Conservation (phyloP, 2,329 filamentous ascomycete genomes). For the Monilinia aucupariae region DNA sequence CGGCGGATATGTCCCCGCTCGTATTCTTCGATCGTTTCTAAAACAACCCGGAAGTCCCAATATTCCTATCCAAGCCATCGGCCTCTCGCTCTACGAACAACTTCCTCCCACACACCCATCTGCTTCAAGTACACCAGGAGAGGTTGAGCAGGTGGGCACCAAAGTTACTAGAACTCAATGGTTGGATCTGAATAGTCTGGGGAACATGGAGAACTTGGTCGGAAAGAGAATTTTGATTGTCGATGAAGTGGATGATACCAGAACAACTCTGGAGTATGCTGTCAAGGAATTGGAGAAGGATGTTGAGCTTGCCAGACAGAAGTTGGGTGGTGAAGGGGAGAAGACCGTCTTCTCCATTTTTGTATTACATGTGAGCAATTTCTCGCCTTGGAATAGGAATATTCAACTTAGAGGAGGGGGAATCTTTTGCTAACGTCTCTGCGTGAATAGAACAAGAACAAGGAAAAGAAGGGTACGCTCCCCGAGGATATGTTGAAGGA, state of each 20-base stretch:
- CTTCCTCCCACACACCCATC: slow-evolving; percentile 55
- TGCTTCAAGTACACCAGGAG: slow-evolving; percentile 41
- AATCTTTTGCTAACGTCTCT: neutral
- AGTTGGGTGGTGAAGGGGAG: slow-evolving; percentile 62
- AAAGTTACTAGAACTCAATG: slow-evolving; percentile 98
- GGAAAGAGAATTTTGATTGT: slow-evolving; percentile 90
- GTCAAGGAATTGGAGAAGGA: slow-evolving; percentile 93
- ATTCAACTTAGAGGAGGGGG: neutral
- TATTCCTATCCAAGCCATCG: slow-evolving; percentile 98
- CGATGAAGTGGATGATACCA: slow-evolving; percentile 92
- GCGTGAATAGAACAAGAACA: slow-evolving; percentile 78
- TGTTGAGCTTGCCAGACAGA: slow-evolving; percentile 72
- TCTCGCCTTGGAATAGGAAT: neutral
- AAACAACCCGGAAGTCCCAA: slow-evolving; percentile 82
- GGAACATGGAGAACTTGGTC: slow-evolving; percentile 80
- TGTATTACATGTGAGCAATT: slow-evolving; percentile 69
- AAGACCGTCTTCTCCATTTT: slow-evolving; percentile 93
- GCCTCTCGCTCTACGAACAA: slow-evolving; percentile 91
- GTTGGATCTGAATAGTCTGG: slow-evolving; percentile 81
- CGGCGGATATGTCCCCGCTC: slow-evolving; percentile 92
- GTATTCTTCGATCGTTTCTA: slow-evolving; percentile 95
- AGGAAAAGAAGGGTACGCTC: slow-evolving; percentile 84
- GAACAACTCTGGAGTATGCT: slow-evolving; percentile 90
- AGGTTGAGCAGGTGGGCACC: slow-evolving; percentile 69
- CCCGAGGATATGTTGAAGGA: slow-evolving; percentile 70